Evolutionary conservation across 345 rosid species (phyloP).

Genomic region (Eucalyptus marginata): DNA sequence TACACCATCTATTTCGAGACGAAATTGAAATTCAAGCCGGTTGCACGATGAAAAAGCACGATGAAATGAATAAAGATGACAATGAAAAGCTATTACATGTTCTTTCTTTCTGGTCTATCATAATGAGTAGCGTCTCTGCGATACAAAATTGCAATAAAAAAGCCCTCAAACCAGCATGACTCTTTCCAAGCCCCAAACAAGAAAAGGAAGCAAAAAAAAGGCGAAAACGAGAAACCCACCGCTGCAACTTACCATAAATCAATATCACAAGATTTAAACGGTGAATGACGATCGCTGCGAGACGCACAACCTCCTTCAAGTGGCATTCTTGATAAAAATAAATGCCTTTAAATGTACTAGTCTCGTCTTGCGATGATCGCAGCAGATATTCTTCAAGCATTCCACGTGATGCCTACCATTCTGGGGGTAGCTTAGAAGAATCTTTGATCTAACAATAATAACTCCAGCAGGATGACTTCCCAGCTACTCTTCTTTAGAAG

Average conservation of each 20-base stretch:
- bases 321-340: background rate
- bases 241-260: background rate
- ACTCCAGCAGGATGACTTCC: background rate
- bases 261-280: background rate
- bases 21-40: background rate
- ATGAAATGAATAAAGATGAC: background rate
- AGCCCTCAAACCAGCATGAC: background rate
- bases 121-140: background rate
- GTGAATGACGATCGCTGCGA: background rate
- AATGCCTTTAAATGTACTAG: background rate
- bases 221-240: background rate
- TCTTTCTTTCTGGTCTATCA: background rate
- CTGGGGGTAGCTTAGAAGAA: background rate
- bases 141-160: background rate
- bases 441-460: background rate
- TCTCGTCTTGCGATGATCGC: background rate
- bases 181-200: background rate
- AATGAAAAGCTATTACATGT: background rate
- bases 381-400: background rate
- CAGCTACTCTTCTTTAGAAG: slow-evolving; percentile 37
- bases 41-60: background rate
- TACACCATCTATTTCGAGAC: background rate
- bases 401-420: background rate
- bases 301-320: background rate
- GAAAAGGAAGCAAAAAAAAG: background rate